Conservation (phyloP, 1,284 basidiomycete genomes). For the Rhodotorula sp. region DNA sequence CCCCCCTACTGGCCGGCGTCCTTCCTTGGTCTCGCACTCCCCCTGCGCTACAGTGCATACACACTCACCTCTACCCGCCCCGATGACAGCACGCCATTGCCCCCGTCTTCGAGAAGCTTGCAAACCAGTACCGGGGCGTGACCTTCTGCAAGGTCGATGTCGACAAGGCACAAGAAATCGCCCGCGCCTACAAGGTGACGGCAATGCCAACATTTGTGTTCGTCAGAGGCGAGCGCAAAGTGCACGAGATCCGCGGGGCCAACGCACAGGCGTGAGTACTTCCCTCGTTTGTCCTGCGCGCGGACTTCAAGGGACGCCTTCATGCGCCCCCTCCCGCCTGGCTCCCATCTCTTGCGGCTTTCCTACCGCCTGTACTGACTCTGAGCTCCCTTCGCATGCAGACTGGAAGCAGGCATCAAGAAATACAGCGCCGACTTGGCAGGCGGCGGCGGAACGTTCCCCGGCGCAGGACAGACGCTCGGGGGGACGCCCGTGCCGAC, state of each 20-base stretch:
- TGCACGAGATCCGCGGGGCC: constrained; percentile 32
- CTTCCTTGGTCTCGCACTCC: no score
- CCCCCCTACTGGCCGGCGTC: no score
- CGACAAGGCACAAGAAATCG: constrained; percentile 25
- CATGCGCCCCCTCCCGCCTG: no score
- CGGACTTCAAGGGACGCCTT: no score
- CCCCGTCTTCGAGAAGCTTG: constrained; percentile 34
- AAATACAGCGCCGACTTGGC: constrained; percentile 2
- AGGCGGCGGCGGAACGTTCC: constrained; percentile 13
- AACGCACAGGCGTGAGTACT: constrained; percentile 19
- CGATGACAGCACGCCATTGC: constrained; percentile 35
- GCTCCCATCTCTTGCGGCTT: no score
- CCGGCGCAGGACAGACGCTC: constrained; percentile 30
- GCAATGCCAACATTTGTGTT: constrained; percentile 43
- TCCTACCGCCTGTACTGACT: no score
- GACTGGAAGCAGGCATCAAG: constrained; percentile 33
- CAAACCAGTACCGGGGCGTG: constrained; percentile 10
- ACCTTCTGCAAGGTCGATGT: constrained; percentile 38
- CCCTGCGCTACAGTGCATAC: no score
- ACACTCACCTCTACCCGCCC: no score
- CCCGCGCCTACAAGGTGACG: constrained; percentile 8
- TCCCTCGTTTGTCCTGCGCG: neutral
- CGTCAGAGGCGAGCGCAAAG: constrained; percentile 26
- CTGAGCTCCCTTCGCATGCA: neutral
- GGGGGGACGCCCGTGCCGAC: constrained; percentile 24